Evolutionary conservation across 2,329 filamentous ascomycete genomes (phyloP), one percentile per base, ranked within the genome.

Genomic region (Calonectria pseudoreteaudii): DNA sequence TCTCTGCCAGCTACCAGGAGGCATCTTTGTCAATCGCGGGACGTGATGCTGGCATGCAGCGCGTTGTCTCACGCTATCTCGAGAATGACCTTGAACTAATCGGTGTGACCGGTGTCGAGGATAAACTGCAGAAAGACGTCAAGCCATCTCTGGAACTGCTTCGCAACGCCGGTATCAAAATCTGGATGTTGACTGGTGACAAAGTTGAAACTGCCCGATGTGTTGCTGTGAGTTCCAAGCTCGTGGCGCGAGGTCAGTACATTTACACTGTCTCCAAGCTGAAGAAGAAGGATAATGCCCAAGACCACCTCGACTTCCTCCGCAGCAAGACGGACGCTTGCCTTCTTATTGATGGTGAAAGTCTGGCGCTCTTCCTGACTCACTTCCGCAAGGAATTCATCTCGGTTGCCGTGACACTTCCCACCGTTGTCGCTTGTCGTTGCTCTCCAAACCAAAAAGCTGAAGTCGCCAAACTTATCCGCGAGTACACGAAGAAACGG

Each of bases 171-270:
- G 97, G 97, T 31, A 97, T 99, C 86, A 98, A 98, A 85, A 98
- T 99, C 66, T 99, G 97, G 97, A 99, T 99, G 97, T 88, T 99
- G 83, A 99, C 97, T 0, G 97, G 97, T 60, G 97, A 99, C 88
- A 99, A 99, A 85, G 95, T 99, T 3, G 97, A 99, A 86, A 99
- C 97, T 18, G 97, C 97, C 20, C 93, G 97, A 44, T 99, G 97
- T 84, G 96, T 99, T 16, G 97, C 97, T 2, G 94, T 99, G 53
- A 97, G 94, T 81, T 96, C 96, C 36, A 98, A 98, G 84, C 90
- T 99, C 9, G 97, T 99, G 18, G 94, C 95, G 5, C 90, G 97
- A 75, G 96, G 96, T 1, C 97, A 99, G 85, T 97, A 96, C 83
- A 98, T 99, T 75, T 95, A 98, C 85, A 98, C 96, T 0, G 94